phyloP scores from a whole-genome alignment of 345 rosid species.

The Eucalyptus leucophloia region DNA sequence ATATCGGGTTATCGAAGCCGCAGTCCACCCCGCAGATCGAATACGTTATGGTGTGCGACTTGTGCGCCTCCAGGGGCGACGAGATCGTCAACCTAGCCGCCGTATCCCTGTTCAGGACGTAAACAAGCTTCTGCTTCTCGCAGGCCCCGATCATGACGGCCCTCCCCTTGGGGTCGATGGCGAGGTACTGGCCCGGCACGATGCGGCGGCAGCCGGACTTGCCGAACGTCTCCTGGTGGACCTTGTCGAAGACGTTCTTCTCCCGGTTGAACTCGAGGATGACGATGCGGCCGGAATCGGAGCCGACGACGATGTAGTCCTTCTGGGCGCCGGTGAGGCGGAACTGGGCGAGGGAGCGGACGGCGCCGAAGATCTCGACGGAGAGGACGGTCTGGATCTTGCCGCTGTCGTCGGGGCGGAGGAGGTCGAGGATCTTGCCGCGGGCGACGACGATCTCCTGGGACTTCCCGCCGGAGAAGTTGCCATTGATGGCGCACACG shows the following conservation, averaged over 20 bases:
- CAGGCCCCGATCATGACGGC: constrained; percentile 96
- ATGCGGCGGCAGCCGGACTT: constrained; percentile 93
- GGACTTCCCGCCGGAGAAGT: constrained; percentile 82
- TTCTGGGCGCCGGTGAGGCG: constrained; percentile 87
- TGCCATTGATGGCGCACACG: constrained; percentile 77
- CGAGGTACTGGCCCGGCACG: constrained; percentile 92
- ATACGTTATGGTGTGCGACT: constrained; percentile 83
- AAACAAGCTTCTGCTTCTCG: constrained; percentile 93
- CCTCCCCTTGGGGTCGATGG: constrained; percentile 89
- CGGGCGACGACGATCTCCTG: constrained; percentile 96
- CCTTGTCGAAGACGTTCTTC: constrained; percentile 74
- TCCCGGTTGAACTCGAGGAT: constrained; percentile 84
- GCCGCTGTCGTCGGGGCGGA: constrained; percentile 85
- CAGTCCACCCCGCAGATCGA: constrained; percentile 90
- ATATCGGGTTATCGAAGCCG: constrained; percentile 89
- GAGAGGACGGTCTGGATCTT: constrained; percentile 86
- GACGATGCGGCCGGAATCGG: constrained; percentile 94
- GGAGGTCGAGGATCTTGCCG: constrained; percentile 89
- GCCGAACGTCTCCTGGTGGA: constrained; percentile 95
- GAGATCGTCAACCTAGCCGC: constrained; percentile 89
- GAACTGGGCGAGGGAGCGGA: constrained; percentile 82
- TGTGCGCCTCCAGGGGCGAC: constrained; percentile 95
- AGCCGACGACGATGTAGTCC: constrained; percentile 91
- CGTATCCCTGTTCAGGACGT: constrained; percentile 93
- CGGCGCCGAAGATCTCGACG: constrained; percentile 86